Conservation (phyloP, 2,329 filamentous ascomycete species). For the Apiospora rasikravindrae region DNA sequence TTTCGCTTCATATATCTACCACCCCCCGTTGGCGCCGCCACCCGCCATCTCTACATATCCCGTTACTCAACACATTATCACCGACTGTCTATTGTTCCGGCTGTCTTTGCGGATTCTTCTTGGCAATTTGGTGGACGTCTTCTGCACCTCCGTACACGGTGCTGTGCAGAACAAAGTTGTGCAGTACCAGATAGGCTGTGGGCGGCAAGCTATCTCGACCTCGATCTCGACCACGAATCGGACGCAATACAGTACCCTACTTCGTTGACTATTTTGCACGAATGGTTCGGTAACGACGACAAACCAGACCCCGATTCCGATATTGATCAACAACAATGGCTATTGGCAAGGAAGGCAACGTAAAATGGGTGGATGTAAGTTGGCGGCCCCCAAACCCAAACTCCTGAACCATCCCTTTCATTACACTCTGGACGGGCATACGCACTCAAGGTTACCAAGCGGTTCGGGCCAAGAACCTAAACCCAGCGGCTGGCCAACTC, state of each 20-base stretch:
- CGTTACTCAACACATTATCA: not conserved
- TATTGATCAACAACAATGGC: conserved; percentile 50
- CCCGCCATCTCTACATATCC: not conserved
- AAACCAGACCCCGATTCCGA: not conserved
- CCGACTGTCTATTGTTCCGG: not conserved
- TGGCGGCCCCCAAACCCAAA: conserved; percentile 17
- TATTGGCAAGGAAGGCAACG: conserved; percentile 53
- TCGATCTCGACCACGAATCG: not conserved
- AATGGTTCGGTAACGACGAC: conserved; percentile 6
- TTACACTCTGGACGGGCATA: conserved; percentile 49
- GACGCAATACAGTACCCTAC: not conserved
- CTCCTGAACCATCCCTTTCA: conserved; percentile 2
- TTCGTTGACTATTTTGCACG: not conserved
- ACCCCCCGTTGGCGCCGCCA: not conserved
- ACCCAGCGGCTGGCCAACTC: conserved; percentile 47
- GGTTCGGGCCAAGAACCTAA: conserved; percentile 40
- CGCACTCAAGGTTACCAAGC: not conserved
- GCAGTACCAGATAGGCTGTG: not conserved
- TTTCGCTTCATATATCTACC: not conserved
- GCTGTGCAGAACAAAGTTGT: not conserved
- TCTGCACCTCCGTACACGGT: not conserved
- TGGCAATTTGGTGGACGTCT: not conserved
- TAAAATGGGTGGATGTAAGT: conserved; percentile 67
- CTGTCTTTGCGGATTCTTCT: not conserved
- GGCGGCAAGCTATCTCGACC: conserved; percentile 6